Evolutionary conservation across 345 rosid genomes (phyloP), one percentile per base, ranked within the genome.

Genomic region (Arabidopsis arenosa): DNA sequence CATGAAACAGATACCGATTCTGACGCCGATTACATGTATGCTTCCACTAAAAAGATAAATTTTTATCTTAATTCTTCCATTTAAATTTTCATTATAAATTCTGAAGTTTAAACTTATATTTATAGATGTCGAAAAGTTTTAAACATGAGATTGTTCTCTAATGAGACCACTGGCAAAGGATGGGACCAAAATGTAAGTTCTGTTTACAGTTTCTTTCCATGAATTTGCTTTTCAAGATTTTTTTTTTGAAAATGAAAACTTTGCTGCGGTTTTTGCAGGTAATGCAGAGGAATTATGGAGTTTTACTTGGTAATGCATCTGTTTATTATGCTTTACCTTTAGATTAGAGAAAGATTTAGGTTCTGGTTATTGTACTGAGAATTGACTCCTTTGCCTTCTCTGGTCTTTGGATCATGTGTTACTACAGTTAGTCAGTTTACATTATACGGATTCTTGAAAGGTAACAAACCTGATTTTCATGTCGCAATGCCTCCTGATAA

Each of bases 381-480:
- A 18, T 49, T 61, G 55, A 48, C 2, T 61, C 6, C 7, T 77
- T 70, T 32, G 33, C 18, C 43, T 79, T 9, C 39, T 81, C 41
- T 69, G 40, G 72, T 71, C 17, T 60, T 70, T 28, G 53, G 49
- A 5, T 64, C 55, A 63, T 75, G 52, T 74, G 66, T 76, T 58
- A 7, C 33, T 79, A 51, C 89, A 94, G 97, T 90, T 62, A 94
- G 98, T 80, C 96, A 92, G 71, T 94, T 94, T 78, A 92, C 96
- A 52, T 75, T 94, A 76, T 94, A 87, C 79, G 97, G 96, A 63
- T 14, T 92, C 78, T 70, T 94, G 88, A 92, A 94, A 90, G 98
- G 98, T 65, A 94, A 94, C 90, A 94, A 92, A 87, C 97, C 93
- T 0, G 97, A 94, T 85, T 94, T 92, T 84, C 97, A 94, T 53